Conservation (phyloP, 306 rosid genomes). For the Dalbergia oliveri region DNA sequence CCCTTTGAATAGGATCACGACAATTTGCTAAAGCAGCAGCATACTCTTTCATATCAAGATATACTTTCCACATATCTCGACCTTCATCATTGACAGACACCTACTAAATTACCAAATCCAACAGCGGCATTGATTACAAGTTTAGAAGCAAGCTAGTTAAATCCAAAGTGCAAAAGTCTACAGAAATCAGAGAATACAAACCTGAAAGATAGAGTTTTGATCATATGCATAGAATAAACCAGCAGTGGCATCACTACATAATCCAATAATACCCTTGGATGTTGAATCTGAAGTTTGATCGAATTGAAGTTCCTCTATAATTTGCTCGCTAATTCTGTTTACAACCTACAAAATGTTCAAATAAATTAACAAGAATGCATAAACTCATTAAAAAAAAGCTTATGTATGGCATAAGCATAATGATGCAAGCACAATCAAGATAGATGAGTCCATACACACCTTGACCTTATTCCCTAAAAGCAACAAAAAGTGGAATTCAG, state of each 20-base stretch:
- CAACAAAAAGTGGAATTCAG: slow-evolving; percentile 96
- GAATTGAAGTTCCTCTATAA: slow-evolving; percentile 96
- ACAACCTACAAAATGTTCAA: slow-evolving; percentile 71
- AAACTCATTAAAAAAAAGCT: slow-evolving; percentile 24
- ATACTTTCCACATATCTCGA: slow-evolving; percentile 97
- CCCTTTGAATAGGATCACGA: slow-evolving; percentile 91
- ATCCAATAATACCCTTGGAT: slow-evolving; percentile 89
- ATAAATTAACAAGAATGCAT: slow-evolving; percentile 43
- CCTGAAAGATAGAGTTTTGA: slow-evolving; percentile 96
- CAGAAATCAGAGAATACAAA: slow-evolving; percentile 51
- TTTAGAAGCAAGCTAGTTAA: slow-evolving; percentile 39
- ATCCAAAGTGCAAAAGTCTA: slow-evolving; percentile 36
- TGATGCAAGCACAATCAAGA: slow-evolving; percentile 31
- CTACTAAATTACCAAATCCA: slow-evolving; percentile 61
- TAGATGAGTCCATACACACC: slow-evolving; percentile 58
- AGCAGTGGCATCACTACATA: slow-evolving; percentile 98
- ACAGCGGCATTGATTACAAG: slow-evolving; percentile 42
- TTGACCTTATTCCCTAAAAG: slow-evolving; percentile 92
- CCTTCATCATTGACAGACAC: slow-evolving; percentile 97
- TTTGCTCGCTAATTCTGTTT: slow-evolving; percentile 92
- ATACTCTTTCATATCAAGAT: slow-evolving; percentile 93
- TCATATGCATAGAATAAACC: slow-evolving; percentile 96
- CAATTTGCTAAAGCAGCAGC: slow-evolving; percentile 94
- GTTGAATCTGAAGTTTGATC: slow-evolving; percentile 86
- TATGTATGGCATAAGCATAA: slow-evolving; percentile 22